Percentiles rank a stretch among this genome's conserved stretches.
Conservation (phyloP, 352 stramenopile species). For the Phytophthora chlamydospora region DNA sequence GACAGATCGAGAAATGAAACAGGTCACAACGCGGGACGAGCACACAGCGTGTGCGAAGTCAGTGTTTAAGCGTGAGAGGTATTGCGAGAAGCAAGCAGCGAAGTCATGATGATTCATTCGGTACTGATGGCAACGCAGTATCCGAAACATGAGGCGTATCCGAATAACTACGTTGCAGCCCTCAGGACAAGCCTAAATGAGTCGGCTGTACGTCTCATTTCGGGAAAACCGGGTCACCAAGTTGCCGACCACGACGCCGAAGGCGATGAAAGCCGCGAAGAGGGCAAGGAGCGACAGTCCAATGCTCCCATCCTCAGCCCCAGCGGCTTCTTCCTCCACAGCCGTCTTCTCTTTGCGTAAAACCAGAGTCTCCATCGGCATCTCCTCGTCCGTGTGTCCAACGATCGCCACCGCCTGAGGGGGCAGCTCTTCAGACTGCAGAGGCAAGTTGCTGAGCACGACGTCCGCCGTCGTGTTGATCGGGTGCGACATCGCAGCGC, state of each 20-base stretch:
- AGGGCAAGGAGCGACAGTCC: slow-evolving; percentile 21
- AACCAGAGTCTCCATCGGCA: slow-evolving; percentile 11
- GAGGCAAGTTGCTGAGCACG: slow-evolving; percentile 51
- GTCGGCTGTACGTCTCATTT: slow-evolving; percentile 33
- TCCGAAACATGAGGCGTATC: too few species aligned
- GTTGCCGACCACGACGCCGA: slow-evolving; percentile 41
- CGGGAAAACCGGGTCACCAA: slow-evolving; percentile 35
- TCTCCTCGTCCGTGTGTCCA: slow-evolving; percentile 4
- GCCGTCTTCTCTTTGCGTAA: slow-evolving; percentile 5
- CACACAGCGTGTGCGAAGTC: too few species aligned
- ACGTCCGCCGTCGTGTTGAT: slow-evolving; percentile 87
- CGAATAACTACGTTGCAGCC: not conserved
- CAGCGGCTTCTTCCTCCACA: not conserved
- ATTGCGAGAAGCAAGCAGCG: too few species aligned
- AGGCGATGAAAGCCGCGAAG: slow-evolving; percentile 40
- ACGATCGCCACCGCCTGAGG: slow-evolving; percentile 21
- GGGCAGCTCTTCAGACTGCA: slow-evolving; percentile 53
- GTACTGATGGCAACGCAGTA: too few species aligned
- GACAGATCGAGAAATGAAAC: not conserved
- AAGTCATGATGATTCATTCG: too few species aligned
- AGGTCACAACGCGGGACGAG: too few species aligned
- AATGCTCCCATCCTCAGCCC: slow-evolving; percentile 3
- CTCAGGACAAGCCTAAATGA: slow-evolving; percentile 14
- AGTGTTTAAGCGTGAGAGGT: too few species aligned
- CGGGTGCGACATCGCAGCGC: slow-evolving; percentile 73